These are phyloP conservation scores for Exutisphaerella laricina DNA, from an alignment of 2,329 filamentous ascomycete genomes.

Conservation along the genomic window DNA sequence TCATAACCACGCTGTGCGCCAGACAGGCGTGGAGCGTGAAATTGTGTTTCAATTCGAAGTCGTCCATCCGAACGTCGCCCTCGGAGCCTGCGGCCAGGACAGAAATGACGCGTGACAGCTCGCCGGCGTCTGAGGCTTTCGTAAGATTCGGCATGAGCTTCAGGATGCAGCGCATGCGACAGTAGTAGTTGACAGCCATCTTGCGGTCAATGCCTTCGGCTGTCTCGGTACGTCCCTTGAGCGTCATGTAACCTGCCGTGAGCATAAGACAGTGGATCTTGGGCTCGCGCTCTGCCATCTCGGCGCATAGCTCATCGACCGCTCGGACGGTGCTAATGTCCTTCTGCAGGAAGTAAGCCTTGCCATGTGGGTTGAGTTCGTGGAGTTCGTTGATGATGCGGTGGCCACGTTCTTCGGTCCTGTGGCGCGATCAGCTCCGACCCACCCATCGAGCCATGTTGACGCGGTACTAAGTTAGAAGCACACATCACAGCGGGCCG, in stretches of 20 bases:
- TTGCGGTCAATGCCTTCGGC: slow-evolving; percentile 52
- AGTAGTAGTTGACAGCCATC: slow-evolving; percentile 51
- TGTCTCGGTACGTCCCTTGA: slow-evolving; percentile 45
- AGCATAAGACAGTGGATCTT: slow-evolving; percentile 53
- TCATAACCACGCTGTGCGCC: slow-evolving; percentile 43
- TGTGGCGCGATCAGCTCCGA: slow-evolving; percentile 14
- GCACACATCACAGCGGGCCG: no score
- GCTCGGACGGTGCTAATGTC: slow-evolving; percentile 39
- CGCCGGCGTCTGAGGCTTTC: slow-evolving; percentile 33
- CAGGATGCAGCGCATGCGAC: slow-evolving; percentile 51
- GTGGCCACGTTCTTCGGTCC: slow-evolving; percentile 35
- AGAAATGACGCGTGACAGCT: slow-evolving; percentile 51
- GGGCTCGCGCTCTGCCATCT: slow-evolving; percentile 48
- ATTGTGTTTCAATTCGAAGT: slow-evolving; percentile 42
- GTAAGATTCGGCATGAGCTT: slow-evolving; percentile 54
- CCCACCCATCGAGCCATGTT: no score
- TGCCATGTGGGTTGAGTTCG: slow-evolving; percentile 35
- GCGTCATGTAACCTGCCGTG: slow-evolving; percentile 45
- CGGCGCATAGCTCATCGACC: slow-evolving; percentile 41
- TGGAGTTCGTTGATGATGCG: slow-evolving; percentile 36
- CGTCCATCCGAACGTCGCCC: slow-evolving; percentile 42
- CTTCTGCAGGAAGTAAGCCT: slow-evolving; percentile 38
- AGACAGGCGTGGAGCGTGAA: slow-evolving; percentile 34
- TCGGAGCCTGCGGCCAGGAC: slow-evolving; percentile 52
- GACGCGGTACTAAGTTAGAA: no score